Evolutionary conservation across 257 asterid genomes (phyloP).

Genomic region (Solanum chilense): DNA sequence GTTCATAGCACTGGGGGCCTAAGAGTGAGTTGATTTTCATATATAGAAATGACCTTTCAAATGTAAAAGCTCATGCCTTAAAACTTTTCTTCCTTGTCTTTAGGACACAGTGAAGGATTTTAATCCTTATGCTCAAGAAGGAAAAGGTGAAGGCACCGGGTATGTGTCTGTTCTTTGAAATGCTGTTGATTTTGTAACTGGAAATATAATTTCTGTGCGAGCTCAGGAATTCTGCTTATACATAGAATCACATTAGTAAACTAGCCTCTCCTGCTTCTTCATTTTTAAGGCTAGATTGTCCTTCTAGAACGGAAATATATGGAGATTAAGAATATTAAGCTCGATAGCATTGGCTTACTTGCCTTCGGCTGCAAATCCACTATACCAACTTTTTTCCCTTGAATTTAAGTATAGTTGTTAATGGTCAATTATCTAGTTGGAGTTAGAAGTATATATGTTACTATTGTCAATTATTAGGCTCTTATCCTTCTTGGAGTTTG

Average conservation of each 20-base stretch:
- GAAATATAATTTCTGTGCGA: background rate
- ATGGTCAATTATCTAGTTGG: background rate
- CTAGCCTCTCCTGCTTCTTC: background rate
- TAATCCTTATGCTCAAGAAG: constrained; percentile 66
- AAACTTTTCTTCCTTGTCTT: background rate
- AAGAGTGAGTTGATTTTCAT: constrained; percentile 39
- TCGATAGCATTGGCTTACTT: background rate
- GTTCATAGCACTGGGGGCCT: constrained; percentile 96
- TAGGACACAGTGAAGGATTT: constrained; percentile 84
- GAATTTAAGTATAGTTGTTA: background rate
- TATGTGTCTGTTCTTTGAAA: constrained; percentile 23
- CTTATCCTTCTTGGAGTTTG: background rate
- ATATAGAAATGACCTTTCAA: background rate
- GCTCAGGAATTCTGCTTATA: background rate
- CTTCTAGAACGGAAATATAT: background rate
- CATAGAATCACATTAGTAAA: background rate
- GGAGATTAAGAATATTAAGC: background rate
- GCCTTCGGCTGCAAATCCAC: background rate
- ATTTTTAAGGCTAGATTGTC: background rate
- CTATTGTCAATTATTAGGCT: background rate
- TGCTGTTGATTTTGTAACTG: background rate
- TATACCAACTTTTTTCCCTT: background rate
- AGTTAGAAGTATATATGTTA: background rate
- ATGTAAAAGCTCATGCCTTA: background rate
- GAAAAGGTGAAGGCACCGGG: constrained; percentile 88